Base-by-base conservation (phyloP, 2,329 filamentous ascomycete genomes). In the Ceratocystis colombiana region DNA sequence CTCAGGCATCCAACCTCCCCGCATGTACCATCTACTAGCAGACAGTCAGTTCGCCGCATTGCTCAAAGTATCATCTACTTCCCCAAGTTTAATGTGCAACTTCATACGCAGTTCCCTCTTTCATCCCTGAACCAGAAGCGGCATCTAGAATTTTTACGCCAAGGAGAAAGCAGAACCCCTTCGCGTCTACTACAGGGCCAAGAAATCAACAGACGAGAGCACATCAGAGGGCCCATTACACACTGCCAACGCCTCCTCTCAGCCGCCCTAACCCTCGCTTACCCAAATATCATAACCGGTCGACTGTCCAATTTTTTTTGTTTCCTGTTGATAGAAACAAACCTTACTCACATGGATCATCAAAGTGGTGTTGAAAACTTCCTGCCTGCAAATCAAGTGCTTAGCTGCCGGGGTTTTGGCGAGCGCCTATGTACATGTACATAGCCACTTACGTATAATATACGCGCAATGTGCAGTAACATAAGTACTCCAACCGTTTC, bases 291-390 rank as follows among this genome's bases (percentile, higher is more conserved):
- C 48, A 25, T 20, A 20, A 20, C 48, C 20, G 8, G 20, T 6
- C 22, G 48, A 5, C 25, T 53, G 20, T 22, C 20, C 12, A 33
- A 4, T 30, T 57, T 28, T 30, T 57, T 30, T 30, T 57, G 15
- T 59, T 59, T 59, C 28, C 28, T 20, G 55, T 22, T 28, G 28
- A 12, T 3, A 53, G 25, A 50, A 64, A 53, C 62, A 53, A 22
- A 7, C 15, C 7, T 59, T 3, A 7, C 55, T 22, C 20, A 48
- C n/a, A 15, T 53, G 22, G 48, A 28, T 25, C 4, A 25, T 28
- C 48, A 53, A 53, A 6, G 20, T 28, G 22, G 22, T 15, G 22
- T 7, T 28, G 22, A 12, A 25, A 28, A 28, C 6, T 53, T 53
- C 48, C 22, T 53, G 48, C 22, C 48, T 25, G 22, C 4, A 53